phyloP scores from a whole-genome alignment of 2,329 filamentous ascomycete species.

The Pseudogymnoascus sp. region DNA sequence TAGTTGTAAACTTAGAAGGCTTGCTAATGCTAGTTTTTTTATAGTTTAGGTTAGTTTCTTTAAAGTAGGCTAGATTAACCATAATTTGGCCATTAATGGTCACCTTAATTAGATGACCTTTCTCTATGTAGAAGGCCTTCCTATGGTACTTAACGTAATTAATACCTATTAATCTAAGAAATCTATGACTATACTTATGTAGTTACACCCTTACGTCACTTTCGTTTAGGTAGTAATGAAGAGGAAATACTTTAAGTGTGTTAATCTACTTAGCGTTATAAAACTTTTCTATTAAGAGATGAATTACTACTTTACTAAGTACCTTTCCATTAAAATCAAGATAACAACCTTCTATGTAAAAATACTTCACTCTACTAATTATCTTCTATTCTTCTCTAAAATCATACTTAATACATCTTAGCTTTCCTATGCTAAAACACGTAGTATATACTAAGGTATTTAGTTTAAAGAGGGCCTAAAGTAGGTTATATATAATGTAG shows the following conservation, averaged over 20 bases:
- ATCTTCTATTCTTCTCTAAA: slow-evolving; percentile 8
- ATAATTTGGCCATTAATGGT: slow-evolving; percentile 24
- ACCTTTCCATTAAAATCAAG: slow-evolving; percentile 27
- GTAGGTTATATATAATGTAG: slow-evolving; percentile 11
- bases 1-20: neutral
- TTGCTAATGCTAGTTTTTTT: slow-evolving; percentile 13
- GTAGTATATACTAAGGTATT: slow-evolving; percentile 10
- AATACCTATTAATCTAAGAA: slow-evolving; percentile 22
- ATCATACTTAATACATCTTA: slow-evolving; percentile 8
- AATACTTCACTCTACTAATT: slow-evolving; percentile 9
- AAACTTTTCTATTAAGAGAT: slow-evolving; percentile 18
- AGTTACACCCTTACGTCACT: slow-evolving; percentile 22
- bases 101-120: slow-evolving; percentile 17
- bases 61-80: slow-evolving; percentile 24
- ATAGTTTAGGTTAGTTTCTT: slow-evolving; percentile 24
- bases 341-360: slow-evolving; percentile 16
- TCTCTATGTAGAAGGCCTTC: slow-evolving; percentile 28
- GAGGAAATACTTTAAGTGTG: slow-evolving; percentile 27
- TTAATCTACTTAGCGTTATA: slow-evolving; percentile 19
- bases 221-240: slow-evolving; percentile 22
- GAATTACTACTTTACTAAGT: slow-evolving; percentile 22
- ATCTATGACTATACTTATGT: slow-evolving; percentile 24
- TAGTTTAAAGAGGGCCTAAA: slow-evolving; percentile 9
- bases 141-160: slow-evolving; percentile 27
- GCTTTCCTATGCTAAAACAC: slow-evolving; percentile 4